Base-by-base conservation (phyloP, 768 basidiomycete species). In the Naematelia aurantialba region DNA sequence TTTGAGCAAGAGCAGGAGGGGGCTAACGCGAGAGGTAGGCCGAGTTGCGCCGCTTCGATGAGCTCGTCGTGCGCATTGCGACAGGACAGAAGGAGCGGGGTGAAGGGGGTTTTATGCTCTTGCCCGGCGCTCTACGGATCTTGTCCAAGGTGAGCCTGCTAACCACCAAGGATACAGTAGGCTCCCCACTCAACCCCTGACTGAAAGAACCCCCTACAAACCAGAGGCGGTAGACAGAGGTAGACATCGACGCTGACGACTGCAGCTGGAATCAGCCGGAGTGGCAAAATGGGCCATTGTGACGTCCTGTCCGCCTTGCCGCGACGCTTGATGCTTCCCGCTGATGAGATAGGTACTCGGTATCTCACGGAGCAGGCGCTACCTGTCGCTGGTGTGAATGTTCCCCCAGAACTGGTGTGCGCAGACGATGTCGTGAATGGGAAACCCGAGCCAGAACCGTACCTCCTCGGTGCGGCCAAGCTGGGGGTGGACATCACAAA, bases 401-500 rank as follows among this genome's bases (percentile, higher is more conserved):
- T 83, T 1, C 87, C 88, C 2, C 76, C 76, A 1, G 79, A 85
- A 14, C 80, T 87, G 52, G 82, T 92, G 65, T 90, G 89, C 1
- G 85, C 87, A 5, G 84, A 87, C 75, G 87, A 91, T 62, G 86
- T 87, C 3, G 74, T 75, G 12, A 78, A 84, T 49, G 90, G 91
- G 45, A 93, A 93, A 79, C 91, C 91, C n/a, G 82, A 86, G 68
- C 90, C 91, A 0, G 89, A 84, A 30, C 92, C 92, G 21, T 96
- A 93, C 77, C 78, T 91, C 13, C 83, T 84, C 0, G 91, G 91
- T 12, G 89, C 90, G 22, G 65, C 77, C 52, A 81, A 80, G 60
- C 83, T 86, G 59, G 79, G 79, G 14, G 81, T 83, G 24, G 79
- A 85, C 47, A 80, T 85, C 1, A 76, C 73, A 21, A 83, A 83